phyloP scores from a whole-genome alignment of 371 early-diverging fungal genomes.

The Mortierella sp. region DNA sequence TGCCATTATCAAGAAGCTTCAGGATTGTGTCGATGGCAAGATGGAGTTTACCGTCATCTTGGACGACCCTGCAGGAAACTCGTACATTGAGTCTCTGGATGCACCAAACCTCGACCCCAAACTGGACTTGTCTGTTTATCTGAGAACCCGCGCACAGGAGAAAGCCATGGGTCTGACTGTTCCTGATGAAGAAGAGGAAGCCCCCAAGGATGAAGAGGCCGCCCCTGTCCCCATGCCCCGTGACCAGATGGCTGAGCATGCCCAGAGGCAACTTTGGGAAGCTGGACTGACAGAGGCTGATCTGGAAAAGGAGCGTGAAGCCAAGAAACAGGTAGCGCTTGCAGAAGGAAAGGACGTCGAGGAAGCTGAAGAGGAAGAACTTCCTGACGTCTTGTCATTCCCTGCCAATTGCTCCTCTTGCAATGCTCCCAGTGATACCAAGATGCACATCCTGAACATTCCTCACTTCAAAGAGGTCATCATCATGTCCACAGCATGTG shows the following conservation, averaged over 20 bases:
- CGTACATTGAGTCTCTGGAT: slow-evolving; percentile 79
- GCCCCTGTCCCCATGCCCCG: slow-evolving; percentile 48
- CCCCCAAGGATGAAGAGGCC: slow-evolving; percentile 32
- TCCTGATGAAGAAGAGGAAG: slow-evolving; percentile 61
- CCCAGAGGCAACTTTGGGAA: slow-evolving; percentile 48
- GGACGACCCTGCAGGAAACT: slow-evolving; percentile 95
- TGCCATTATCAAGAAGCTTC: slow-evolving; percentile 71
- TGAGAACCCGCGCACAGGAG: slow-evolving; percentile 83
- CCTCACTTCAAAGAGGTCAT: slow-evolving; percentile 97
- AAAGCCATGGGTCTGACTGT: slow-evolving; percentile 77
- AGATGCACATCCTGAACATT: slow-evolving; percentile 91
- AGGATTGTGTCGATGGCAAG: slow-evolving; percentile 63
- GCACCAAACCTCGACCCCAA: slow-evolving; percentile 84
- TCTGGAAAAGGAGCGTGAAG: slow-evolving; percentile 38
- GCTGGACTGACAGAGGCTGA: slow-evolving; percentile 46
- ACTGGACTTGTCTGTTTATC: slow-evolving; percentile 71
- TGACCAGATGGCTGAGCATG: slow-evolving; percentile 46
- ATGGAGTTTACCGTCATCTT: slow-evolving; percentile 78
- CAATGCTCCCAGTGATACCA: slow-evolving; percentile 84
- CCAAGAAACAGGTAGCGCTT: slow-evolving; percentile 6
- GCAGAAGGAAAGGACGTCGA: slow-evolving; percentile 17
- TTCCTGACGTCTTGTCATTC: slow-evolving; percentile 78
- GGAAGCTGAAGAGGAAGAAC: slow-evolving; percentile 62
- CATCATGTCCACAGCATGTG: slow-evolving; percentile 95
- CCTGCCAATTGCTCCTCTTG: slow-evolving; percentile 91